A percentile compares a stretch with the other conserved stretches of the same genome.
Conservation (phyloP, 164 flowering plant genomes). For the Buxus sempervirens region DNA sequence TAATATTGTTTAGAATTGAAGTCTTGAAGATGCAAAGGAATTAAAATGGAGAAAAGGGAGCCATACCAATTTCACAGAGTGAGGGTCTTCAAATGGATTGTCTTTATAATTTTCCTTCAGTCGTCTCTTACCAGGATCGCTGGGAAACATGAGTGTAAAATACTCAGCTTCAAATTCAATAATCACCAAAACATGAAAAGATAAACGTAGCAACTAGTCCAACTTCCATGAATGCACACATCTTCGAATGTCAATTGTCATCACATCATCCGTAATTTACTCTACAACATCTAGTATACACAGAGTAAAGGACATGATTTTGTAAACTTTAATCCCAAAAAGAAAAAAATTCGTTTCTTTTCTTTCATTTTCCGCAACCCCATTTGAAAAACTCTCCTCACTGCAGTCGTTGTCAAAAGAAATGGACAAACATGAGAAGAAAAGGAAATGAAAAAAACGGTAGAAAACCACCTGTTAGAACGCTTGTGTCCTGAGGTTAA, state of each 20-base stretch:
- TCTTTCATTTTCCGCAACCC: too few relatives aligned
- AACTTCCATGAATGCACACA: background rate
- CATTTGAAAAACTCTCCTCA: too few relatives aligned
- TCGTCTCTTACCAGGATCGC: slow-evolving; percentile 33
- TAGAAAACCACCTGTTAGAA: slow-evolving; percentile 38
- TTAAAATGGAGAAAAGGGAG: background rate
- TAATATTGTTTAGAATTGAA: background rate
- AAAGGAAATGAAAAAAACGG: background rate
- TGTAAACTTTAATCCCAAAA: too few relatives aligned
- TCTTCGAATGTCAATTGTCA: too few relatives aligned
- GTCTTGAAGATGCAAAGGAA: background rate
- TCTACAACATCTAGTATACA: too few relatives aligned
- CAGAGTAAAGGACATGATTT: too few relatives aligned
- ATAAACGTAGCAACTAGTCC: background rate
- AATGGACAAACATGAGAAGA: too few relatives aligned
- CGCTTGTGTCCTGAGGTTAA: slow-evolving; percentile 38
- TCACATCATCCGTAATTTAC: too few relatives aligned
- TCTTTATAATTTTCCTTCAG: slow-evolving; percentile 17
- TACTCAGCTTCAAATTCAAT: background rate
- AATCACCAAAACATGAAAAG: background rate
- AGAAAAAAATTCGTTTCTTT: too few relatives aligned
- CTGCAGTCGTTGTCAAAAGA: too few relatives aligned
- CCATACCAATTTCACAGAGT: slow-evolving; percentile 28
- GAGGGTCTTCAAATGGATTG: slow-evolving; percentile 21
- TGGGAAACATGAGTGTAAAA: slow-evolving; percentile 12